These are phyloP conservation scores for Mycena kentingensis DNA, from an alignment of 768 basidiomycete genomes.

Conservation along the genomic window DNA sequence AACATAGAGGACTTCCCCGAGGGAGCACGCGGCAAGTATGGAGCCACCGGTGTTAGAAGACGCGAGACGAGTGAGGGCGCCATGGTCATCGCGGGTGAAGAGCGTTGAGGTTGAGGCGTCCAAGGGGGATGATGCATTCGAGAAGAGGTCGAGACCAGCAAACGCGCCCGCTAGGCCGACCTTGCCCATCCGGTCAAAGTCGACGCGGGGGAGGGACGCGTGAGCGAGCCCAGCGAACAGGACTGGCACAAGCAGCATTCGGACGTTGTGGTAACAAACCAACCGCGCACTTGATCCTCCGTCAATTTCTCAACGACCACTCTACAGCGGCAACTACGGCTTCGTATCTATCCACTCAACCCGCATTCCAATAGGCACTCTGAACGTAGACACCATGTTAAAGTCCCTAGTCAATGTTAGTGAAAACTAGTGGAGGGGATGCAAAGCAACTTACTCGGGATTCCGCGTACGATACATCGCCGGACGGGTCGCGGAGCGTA, in stretches of 20 bases:
- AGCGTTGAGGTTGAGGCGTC: slow-evolving; percentile 75
- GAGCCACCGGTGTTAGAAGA: slow-evolving; percentile 80
- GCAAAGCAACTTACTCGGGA: slow-evolving; percentile 64
- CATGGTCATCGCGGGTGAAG: slow-evolving; percentile 63
- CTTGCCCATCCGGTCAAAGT: slow-evolving; percentile 84
- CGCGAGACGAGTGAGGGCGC: slow-evolving; percentile 68
- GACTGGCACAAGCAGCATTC: slow-evolving; percentile 23
- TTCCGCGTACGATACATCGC: slow-evolving; percentile 62
- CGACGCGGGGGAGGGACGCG: slow-evolving; percentile 57
- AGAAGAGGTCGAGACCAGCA: slow-evolving; percentile 79
- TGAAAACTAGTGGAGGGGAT: slow-evolving; percentile 2
- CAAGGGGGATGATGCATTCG: slow-evolving; percentile 58
- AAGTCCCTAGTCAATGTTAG: slow-evolving; percentile 15
- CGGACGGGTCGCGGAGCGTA: slow-evolving; percentile 13
- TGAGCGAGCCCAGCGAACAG: slow-evolving; percentile 33
- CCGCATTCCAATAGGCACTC: too few species aligned
- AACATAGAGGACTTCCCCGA: slow-evolving; percentile 72
- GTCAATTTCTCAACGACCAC: too few species aligned
- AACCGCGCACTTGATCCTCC: too few species aligned
- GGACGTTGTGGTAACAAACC: too few species aligned
- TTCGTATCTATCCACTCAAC: too few species aligned
- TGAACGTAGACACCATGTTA: too few species aligned
- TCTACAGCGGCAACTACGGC: too few species aligned
- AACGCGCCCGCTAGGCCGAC: slow-evolving; percentile 90
- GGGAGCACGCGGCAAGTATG: slow-evolving; percentile 72